Base-by-base conservation (phyloP, 2,329 filamentous ascomycete genomes). In the Alternaria arbusti region DNA sequence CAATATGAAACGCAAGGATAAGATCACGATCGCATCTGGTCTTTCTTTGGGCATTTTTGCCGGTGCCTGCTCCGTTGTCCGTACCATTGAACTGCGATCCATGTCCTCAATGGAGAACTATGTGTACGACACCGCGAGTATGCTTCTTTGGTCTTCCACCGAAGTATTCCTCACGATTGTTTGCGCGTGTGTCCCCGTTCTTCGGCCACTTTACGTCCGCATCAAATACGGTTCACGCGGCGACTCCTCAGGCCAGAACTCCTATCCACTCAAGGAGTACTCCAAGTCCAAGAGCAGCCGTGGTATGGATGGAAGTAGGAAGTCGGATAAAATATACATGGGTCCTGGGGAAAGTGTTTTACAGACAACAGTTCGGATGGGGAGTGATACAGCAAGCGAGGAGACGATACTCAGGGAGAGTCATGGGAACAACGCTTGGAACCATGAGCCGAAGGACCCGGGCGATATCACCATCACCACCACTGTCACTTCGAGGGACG, bases 181-280 rank as follows among this genome's bases (percentile, higher is more conserved):
- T 12, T 86, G 82, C 26, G 85, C 84, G 62, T 85, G 87, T 75
- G 86, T 86, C 69, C 86, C 86, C 6, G 71, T 76, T 26, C 68
- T 78, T 1, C 73, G 74, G 3, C 75, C 74, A 12, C 79, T 83
- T 65, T 87, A 85, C 3, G 84, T 75, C 8, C 59, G 63, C 43
- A 60, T 76, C 51, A 57, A 52, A 10, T 72, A 74, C 46, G 73
- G 74, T 11, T 69, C 68, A 1, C 64, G 61, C 10, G 66, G 63
- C 50, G 67, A 73, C 43, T 69, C 69, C 5, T 72, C 69, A 3
- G 40, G 50, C 23, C 49, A 47, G 10, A 62, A 67, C 26, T 70
- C 66, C 6, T 74, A 73, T 56, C 72, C 66, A 15, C 68, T 76
- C 43, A 66, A 67, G 44, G 61, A 70, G 7, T 70, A 72, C 51